Percentiles rank a stretch among this genome's conserved stretches.
phyloP scores from a whole-genome alignment of 257 asterid genomes.

The Mentha longifolia region DNA sequence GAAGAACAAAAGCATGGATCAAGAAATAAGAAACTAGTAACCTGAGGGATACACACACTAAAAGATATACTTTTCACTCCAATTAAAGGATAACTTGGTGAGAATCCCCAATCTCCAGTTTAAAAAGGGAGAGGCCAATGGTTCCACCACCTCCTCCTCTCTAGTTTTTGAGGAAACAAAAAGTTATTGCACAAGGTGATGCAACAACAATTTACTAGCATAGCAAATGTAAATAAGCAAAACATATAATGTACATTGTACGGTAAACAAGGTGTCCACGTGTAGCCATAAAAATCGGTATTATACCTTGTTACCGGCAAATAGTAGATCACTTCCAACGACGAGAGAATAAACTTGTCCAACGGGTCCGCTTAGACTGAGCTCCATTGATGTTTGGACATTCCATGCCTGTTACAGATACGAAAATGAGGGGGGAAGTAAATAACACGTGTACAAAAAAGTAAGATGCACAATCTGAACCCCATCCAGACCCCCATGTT shows the following conservation, averaged over 20 bases:
- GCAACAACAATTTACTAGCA: conserved; percentile 4
- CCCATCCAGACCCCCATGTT: conserved; percentile 14
- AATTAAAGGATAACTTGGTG: background rate
- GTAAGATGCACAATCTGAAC: conserved; percentile 10
- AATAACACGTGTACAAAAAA: background rate
- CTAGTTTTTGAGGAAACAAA: background rate
- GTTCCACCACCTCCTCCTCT: background rate
- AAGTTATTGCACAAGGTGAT: background rate
- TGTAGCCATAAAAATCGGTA: conserved; percentile 23
- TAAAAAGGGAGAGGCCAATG: background rate
- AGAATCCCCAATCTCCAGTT: background rate
- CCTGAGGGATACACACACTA: background rate
- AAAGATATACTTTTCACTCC: background rate
- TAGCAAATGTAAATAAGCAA: conserved; percentile 3
- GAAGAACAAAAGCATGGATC: background rate
- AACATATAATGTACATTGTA: background rate
- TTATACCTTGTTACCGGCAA: conserved; percentile 96
- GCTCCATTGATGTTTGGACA: conserved; percentile 79
- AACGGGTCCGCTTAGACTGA: conserved; percentile 85
- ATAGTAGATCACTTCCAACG: conserved; percentile 82
- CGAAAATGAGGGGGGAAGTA: conserved; percentile 24
- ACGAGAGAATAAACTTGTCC: conserved; percentile 96
- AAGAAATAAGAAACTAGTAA: conserved; percentile 8
- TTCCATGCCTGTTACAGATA: conserved; percentile 84
- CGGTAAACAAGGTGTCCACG: conserved; percentile 2